Base-by-base conservation (phyloP, 2,329 filamentous ascomycete species). In the Colletotrichum spinosum region DNA sequence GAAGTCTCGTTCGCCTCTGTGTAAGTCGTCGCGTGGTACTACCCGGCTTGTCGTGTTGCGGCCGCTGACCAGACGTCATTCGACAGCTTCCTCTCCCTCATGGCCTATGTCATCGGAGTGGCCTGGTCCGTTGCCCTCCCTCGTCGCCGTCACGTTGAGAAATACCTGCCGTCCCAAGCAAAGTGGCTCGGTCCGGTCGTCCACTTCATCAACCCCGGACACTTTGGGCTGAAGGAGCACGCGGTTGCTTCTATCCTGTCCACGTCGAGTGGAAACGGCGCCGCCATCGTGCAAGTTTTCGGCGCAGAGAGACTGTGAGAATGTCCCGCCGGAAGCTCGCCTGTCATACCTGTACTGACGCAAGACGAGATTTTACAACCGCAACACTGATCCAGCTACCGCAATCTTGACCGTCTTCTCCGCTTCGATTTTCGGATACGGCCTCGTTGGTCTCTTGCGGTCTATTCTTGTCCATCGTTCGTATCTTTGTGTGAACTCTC, bases 31-130 rank as follows among this genome's bases (percentile, higher is more conserved):
- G 7, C 1, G 0, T 33, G 17, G 10, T 41, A 41, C 5, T 9
- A 35, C 8, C 2, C 35, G 13, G 7, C 0, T 9, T 15, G 13
- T 1, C 2, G 25, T 25, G 3, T 2, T 8, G 0, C n/a, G 17
- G 4, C 5, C 3, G 15, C 15, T 34, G 33, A 53, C n/a, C 17
- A 17, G 3, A 2, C 15, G 6, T 60, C 10, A 13, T 6, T 4
- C 10, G 0, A 4, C 13, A 55, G 58, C 12, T 67, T 67, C 33
- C 45, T 67, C 0, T 67, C 55, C 35, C 38, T 67, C 11, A 65
- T 65, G 55, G 65, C 65, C 1, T 67, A 67, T n/a, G 65, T 65
- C 10, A 65, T 65, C n/a, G 65, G 65, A 2, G 65, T 67, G 1
- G 42, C 55, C 13, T 67, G 65, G 65, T 67, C 60, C 10, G 52